These are phyloP conservation scores for Syncephalis fuscata DNA, from an alignment of 371 early-diverging fungal species.

Conservation along the genomic window DNA sequence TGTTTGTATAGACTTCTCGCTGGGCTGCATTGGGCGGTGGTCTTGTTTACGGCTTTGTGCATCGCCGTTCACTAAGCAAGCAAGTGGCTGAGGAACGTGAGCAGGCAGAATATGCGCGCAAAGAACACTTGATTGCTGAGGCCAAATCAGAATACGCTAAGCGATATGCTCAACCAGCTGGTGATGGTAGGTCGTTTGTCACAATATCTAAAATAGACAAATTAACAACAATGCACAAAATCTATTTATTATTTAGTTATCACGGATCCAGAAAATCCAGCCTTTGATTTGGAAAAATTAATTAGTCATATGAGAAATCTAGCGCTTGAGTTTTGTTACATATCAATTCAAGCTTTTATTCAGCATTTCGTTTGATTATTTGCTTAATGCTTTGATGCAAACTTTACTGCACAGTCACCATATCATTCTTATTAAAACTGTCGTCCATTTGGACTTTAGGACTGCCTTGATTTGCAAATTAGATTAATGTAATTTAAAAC, in stretches of 20 bases:
- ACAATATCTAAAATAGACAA: not conserved
- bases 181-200: not conserved
- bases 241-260: conserved; percentile 13
- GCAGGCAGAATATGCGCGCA: conserved; percentile 32
- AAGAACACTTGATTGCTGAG: conserved; percentile 43
- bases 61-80: conserved; percentile 33
- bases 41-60: conserved; percentile 42
- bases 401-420: no score
- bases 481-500: no score
- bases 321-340: not conserved
- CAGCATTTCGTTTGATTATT: no score
- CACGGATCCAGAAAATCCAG: conserved; percentile 28
- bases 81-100: conserved; percentile 27
- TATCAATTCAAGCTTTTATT: not conserved
- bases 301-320: conserved; percentile 15
- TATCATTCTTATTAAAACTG: no score
- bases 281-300: conserved; percentile 35
- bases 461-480: no score
- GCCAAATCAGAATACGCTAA: conserved; percentile 43
- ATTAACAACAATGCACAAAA: no score
- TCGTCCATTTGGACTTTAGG: no score
- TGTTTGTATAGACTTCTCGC: conserved; percentile 35
- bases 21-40: conserved; percentile 50
- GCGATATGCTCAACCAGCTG: conserved; percentile 8
- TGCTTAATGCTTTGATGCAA: no score